Evolutionary conservation across 1,284 basidiomycete species (phyloP).

Genomic region (Takashimella koratensis): DNA sequence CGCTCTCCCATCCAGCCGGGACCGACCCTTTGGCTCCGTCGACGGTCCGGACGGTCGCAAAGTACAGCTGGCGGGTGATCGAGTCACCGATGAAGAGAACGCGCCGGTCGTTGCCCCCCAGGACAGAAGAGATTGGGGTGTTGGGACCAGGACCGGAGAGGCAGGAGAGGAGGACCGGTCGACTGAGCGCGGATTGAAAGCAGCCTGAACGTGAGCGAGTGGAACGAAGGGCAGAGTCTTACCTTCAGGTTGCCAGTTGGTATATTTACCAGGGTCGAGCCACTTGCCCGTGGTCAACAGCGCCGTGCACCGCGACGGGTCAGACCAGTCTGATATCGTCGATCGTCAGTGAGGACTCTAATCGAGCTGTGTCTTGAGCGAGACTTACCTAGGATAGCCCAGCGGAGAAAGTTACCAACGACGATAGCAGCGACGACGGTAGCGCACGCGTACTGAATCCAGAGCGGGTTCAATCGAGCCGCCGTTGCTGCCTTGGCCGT

Average conservation of each 20-base stretch:
- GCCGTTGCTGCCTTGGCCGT: slow-evolving; percentile 7
- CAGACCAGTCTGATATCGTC: slow-evolving; percentile 60
- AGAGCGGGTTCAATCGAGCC: slow-evolving; percentile 43
- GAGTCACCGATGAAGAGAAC: slow-evolving; percentile 84
- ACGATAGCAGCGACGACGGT: slow-evolving; percentile 44
- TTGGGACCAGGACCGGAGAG: slow-evolving; percentile 21
- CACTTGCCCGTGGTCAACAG: slow-evolving; percentile 70
- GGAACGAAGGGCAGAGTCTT: slow-evolving; percentile 27
- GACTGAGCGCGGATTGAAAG: slow-evolving; percentile 19
- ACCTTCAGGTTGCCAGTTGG: slow-evolving; percentile 83
- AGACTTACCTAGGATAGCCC: slow-evolving; percentile 46
- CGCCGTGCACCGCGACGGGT: slow-evolving; percentile 67
- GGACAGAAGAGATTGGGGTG: slow-evolving; percentile 10
- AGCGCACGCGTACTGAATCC: slow-evolving; percentile 49
- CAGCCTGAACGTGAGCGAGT: slow-evolving; percentile 24
- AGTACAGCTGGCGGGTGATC: slow-evolving; percentile 72
- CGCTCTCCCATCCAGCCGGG: slow-evolving; percentile 30
- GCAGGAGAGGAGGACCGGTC: slow-evolving; percentile 20
- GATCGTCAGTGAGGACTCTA: neutral
- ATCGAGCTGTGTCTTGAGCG: neutral
- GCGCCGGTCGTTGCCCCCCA: slow-evolving; percentile 20
- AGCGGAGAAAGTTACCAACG: slow-evolving; percentile 45
- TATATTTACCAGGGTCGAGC: slow-evolving; percentile 60
- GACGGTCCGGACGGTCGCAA: slow-evolving; percentile 59
- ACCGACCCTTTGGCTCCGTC: slow-evolving; percentile 21